Evolutionary conservation across 2,329 filamentous ascomycete species (phyloP).

Genomic region (Xylariaceae sp.): DNA sequence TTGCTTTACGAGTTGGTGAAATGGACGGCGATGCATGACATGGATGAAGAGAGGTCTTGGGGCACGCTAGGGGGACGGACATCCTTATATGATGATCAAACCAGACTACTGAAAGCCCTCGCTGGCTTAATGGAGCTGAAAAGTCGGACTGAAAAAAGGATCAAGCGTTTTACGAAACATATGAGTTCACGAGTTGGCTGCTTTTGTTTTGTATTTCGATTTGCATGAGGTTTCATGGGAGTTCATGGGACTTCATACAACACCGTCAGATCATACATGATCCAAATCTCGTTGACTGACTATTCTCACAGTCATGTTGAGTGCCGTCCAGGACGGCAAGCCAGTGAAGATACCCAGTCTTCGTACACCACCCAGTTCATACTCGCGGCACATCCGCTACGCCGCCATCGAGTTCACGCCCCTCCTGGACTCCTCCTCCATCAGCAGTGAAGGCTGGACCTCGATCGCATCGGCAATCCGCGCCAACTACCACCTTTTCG

Average conservation of each 20-base stretch:
- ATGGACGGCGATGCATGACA: background rate
- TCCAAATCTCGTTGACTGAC: background rate
- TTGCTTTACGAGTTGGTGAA: background rate
- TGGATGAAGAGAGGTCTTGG: background rate
- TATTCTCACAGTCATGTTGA: constrained; percentile 39
- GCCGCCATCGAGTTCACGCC: constrained; percentile 78
- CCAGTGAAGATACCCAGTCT: constrained; percentile 58
- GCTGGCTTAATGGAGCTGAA: too few relatives aligned
- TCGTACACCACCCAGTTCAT: constrained; percentile 73
- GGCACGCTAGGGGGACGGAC: background rate
- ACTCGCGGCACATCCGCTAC: constrained; percentile 77
- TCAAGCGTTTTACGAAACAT: too few relatives aligned
- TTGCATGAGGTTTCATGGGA: too few relatives aligned
- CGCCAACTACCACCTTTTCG: constrained; percentile 82
- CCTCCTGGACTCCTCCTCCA: constrained; percentile 83
- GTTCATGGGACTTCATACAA: too few relatives aligned
- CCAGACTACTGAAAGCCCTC: too few relatives aligned
- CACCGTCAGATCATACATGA: background rate
- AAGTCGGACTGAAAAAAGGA: too few relatives aligned
- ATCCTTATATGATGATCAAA: background rate
- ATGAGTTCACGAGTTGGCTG: too few relatives aligned
- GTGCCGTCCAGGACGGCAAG: constrained; percentile 47
- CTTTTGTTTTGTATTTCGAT: too few relatives aligned
- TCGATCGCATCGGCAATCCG: constrained; percentile 74
- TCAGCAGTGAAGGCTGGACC: constrained; percentile 80